These are phyloP conservation scores for Quercus alba DNA, from an alignment of 306 rosid genomes.

Conservation along the genomic window DNA sequence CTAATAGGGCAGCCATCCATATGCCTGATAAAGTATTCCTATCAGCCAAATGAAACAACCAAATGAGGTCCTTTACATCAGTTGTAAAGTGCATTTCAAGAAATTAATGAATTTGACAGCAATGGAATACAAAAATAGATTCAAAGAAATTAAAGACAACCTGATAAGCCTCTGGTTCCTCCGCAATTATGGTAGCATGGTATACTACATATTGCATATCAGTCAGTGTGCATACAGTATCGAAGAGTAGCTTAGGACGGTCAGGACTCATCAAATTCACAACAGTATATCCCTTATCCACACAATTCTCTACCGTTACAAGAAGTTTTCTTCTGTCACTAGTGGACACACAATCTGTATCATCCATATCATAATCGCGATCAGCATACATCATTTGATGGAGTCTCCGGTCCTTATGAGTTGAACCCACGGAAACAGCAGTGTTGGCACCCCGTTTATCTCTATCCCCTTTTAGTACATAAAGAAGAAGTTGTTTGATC, in stretches of 20 bases:
- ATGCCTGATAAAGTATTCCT: conserved; percentile 94
- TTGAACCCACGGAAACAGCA: conserved; percentile 84
- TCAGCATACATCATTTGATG: conserved; percentile 99
- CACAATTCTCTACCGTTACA: conserved; percentile 70
- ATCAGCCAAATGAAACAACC: conserved; percentile 1
- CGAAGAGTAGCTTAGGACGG: conserved; percentile 83
- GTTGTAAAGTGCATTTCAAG: not conserved
- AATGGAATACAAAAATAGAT: not conserved
- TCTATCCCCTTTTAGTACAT: conserved; percentile 76
- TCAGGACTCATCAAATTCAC: conserved; percentile 92
- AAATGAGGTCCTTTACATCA: not conserved
- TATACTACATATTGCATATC: conserved; percentile 97
- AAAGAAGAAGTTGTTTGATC: conserved; percentile 72
- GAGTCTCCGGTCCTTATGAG: conserved; percentile 95
- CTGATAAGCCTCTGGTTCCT: conserved; percentile 96
- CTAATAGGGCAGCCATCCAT: conserved; percentile 81
- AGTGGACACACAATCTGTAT: conserved; percentile 40
- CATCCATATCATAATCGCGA: conserved; percentile 72
- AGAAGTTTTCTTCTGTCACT: conserved; percentile 55
- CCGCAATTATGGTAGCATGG: conserved; percentile 86
- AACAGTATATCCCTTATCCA: conserved; percentile 86
- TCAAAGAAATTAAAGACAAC: conserved; percentile 33
- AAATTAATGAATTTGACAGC: not conserved
- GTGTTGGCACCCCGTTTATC: conserved; percentile 86
- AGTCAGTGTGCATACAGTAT: conserved; percentile 83